Conservation (phyloP, 1,284 basidiomycete genomes). For the Schizophyllum amplum region DNA sequence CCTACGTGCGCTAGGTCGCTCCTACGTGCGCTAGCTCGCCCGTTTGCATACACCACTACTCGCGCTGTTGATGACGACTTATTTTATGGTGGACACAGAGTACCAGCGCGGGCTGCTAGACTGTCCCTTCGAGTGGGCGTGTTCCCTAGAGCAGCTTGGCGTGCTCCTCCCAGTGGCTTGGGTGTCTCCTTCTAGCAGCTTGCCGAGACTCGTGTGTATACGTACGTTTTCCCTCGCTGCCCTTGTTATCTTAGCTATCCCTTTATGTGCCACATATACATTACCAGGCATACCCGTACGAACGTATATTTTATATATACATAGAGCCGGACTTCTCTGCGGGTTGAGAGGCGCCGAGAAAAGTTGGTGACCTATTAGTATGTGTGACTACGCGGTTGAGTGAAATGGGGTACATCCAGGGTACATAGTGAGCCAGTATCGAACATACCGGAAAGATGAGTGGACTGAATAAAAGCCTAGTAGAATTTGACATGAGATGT, state of each 20-base stretch:
- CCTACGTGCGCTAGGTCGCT: no score
- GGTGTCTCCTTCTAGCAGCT: no score
- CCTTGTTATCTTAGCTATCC: background rate
- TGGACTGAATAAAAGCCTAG: no score
- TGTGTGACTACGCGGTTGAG: background rate
- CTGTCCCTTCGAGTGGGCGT: no score
- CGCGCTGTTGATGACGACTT: background rate
- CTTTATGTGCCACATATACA: background rate
- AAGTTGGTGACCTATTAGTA: background rate
- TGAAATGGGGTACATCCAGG: background rate
- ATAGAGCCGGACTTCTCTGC: background rate
- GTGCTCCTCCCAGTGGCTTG: no score
- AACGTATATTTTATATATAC: background rate
- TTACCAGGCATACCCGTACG: background rate
- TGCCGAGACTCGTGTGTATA: background rate
- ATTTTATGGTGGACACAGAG: no score
- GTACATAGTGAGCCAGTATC: no score
- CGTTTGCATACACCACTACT: background rate
- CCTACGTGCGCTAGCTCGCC: no score
- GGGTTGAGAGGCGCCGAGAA: background rate
- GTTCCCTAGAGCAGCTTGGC: no score
- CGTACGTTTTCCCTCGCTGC: background rate
- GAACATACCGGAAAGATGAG: no score
- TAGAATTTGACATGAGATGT: no score
- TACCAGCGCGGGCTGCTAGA: no score